Percentiles rank a stretch among this genome's conserved stretches.
phyloP scores from a whole-genome alignment of 805 yeast species.

The Metschnikowia cerradonensis region DNA sequence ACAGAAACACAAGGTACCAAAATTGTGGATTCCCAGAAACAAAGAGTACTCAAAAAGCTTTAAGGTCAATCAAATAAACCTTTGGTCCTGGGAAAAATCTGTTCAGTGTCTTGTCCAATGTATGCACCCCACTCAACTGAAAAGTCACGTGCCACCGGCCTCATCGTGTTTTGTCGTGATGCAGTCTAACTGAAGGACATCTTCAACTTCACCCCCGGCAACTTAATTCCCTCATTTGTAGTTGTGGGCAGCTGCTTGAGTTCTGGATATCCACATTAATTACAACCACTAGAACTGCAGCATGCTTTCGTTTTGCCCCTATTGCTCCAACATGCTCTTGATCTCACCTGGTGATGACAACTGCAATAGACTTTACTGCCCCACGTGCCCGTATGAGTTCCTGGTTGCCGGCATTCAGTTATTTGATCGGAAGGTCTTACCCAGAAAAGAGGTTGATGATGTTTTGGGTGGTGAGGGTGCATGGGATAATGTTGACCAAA shows the following conservation, averaged over 20 bases:
- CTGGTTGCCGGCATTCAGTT: conserved; percentile 80
- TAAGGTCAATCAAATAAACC: too few relatives aligned
- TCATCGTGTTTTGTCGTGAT: conserved; percentile 2
- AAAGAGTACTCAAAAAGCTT: too few relatives aligned
- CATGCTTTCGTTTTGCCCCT: conserved; percentile 94
- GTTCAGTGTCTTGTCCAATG: neutral
- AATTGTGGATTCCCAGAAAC: too few relatives aligned
- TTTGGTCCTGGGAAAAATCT: too few relatives aligned
- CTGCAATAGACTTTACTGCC: conserved; percentile 73
- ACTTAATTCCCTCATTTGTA: neutral
- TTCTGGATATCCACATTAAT: neutral
- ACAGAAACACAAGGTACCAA: too few relatives aligned
- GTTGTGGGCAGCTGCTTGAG: neutral
- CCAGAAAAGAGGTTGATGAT: conserved; percentile 90
- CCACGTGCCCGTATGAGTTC: conserved; percentile 94
- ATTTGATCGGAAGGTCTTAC: conserved; percentile 77
- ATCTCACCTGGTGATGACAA: conserved; percentile 53
- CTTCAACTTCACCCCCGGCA: neutral
- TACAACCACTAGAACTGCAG: neutral
- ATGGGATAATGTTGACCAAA: conserved; percentile 98
- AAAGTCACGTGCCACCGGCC: neutral
- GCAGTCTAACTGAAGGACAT: neutral
- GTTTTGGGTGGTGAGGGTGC: conserved; percentile 96
- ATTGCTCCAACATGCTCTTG: conserved; percentile 87
- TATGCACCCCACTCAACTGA: neutral